Conservation (phyloP, 257 asterid genomes). For the Voacanga thouarsii region DNA sequence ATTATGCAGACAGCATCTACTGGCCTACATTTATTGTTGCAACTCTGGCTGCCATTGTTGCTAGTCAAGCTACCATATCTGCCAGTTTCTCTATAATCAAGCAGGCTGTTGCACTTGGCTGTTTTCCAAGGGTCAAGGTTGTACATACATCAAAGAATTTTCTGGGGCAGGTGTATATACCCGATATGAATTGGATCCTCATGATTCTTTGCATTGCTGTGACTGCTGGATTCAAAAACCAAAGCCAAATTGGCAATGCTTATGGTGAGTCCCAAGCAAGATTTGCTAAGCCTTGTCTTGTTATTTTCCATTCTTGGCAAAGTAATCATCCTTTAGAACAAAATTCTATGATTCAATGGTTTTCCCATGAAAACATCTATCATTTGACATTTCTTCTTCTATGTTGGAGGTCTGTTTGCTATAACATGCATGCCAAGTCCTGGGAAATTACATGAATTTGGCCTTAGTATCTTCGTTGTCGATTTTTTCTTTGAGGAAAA, state of each 20-base stretch:
- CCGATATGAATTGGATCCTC: conserved; percentile 95
- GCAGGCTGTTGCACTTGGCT: conserved; percentile 94
- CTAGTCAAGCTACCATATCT: conserved; percentile 94
- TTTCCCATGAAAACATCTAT: background rate
- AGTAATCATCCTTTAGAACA: background rate
- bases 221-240: conserved; percentile 92
- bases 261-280: conserved; percentile 48
- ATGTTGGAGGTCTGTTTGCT: background rate
- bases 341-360: background rate
- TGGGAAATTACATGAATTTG: background rate
- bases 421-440: background rate
- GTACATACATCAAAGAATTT: conserved; percentile 91
- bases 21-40: conserved; percentile 92
- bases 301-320: background rate
- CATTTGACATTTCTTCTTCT: background rate
- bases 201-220: conserved; percentile 95
- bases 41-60: conserved; percentile 90
- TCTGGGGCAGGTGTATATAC: conserved; percentile 87
- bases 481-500: too few relatives aligned
- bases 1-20: conserved; percentile 62
- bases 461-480: background rate
- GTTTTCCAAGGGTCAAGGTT: conserved; percentile 95
- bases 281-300: background rate
- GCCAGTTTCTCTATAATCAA: conserved; percentile 94
- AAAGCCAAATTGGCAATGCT: conserved; percentile 96